Evolutionary conservation across 148 eudicot genomes (phyloP).

Genomic region (Bassia scoparia): DNA sequence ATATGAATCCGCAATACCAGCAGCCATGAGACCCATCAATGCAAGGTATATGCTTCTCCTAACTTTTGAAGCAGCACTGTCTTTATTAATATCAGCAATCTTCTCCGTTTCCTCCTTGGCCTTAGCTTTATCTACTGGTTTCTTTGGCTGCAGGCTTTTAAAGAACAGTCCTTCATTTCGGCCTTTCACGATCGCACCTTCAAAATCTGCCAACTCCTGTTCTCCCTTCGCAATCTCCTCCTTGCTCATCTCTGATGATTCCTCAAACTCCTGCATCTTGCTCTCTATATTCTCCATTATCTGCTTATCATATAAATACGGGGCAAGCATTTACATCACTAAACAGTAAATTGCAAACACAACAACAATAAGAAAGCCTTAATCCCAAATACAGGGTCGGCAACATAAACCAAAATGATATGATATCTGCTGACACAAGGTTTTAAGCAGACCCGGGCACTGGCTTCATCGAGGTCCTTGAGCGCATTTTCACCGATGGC

Average conservation of each 20-base stretch:
- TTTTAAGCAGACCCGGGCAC: constrained; percentile 53
- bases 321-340: background rate
- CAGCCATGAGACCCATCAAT: constrained; percentile 44
- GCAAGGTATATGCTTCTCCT: constrained; percentile 68
- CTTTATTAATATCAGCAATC: constrained; percentile 38
- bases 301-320: constrained; percentile 36
- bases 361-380: background rate
- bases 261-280: constrained; percentile 83
- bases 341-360: background rate
- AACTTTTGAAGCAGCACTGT: constrained; percentile 49
- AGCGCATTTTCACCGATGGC: constrained; percentile 77
- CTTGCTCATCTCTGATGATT: constrained; percentile 51
- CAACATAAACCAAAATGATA: background rate
- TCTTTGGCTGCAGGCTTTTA: constrained; percentile 44
- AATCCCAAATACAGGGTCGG: background rate
- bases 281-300: constrained; percentile 81
- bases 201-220: constrained; percentile 56
- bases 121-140: constrained; percentile 43
- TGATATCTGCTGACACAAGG: background rate
- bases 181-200: constrained; percentile 47
- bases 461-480: constrained; percentile 75
- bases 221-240: constrained; percentile 54
- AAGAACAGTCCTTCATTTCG: constrained; percentile 84
- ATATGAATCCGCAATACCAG: constrained; percentile 53
- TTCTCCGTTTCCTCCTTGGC: constrained; percentile 59